Conservation (phyloP, 2,329 filamentous ascomycete genomes). For the Didymella segeticola region DNA sequence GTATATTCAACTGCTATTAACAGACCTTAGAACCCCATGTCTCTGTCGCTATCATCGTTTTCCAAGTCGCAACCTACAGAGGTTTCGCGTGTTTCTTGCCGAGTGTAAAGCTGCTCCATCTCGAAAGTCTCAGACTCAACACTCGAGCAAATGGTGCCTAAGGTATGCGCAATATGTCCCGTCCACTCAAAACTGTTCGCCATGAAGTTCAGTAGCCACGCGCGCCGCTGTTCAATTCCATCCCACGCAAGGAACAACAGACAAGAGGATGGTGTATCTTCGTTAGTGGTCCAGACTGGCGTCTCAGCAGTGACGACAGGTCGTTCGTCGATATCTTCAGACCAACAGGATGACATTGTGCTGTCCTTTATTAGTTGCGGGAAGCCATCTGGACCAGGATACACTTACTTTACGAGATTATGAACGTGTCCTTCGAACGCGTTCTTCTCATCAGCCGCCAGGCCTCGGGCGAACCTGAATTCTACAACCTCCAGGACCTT, state of each 20-base stretch:
- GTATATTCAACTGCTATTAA: too few species aligned
- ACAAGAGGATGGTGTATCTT: neutral
- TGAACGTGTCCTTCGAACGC: neutral
- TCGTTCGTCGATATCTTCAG: neutral
- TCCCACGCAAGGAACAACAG: conserved; percentile 10
- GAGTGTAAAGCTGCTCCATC: neutral
- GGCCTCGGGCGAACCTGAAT: neutral
- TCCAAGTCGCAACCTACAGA: neutral
- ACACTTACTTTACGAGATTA: neutral
- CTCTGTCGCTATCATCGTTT: neutral
- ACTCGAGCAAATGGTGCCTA: neutral
- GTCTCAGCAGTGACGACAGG: conserved; percentile 1
- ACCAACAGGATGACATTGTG: conserved; percentile 10
- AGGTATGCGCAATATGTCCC: neutral
- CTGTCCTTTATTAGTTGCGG: neutral
- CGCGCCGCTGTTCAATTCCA: conserved; percentile 3
- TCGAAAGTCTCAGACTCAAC: neutral
- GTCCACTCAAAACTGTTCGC: neutral
- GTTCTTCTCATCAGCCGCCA: neutral
- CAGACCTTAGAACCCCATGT: conserved; percentile 2
- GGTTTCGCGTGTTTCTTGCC: neutral
- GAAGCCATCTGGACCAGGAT: neutral
- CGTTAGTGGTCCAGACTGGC: neutral
- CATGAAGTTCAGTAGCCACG: conserved; percentile 12
- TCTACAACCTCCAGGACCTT: conserved; percentile 2